A percentile compares a stretch with the other conserved stretches of the same genome.
phyloP scores from a whole-genome alignment of 2,329 filamentous ascomycete species.

The Gaeumannomyces tritici region DNA sequence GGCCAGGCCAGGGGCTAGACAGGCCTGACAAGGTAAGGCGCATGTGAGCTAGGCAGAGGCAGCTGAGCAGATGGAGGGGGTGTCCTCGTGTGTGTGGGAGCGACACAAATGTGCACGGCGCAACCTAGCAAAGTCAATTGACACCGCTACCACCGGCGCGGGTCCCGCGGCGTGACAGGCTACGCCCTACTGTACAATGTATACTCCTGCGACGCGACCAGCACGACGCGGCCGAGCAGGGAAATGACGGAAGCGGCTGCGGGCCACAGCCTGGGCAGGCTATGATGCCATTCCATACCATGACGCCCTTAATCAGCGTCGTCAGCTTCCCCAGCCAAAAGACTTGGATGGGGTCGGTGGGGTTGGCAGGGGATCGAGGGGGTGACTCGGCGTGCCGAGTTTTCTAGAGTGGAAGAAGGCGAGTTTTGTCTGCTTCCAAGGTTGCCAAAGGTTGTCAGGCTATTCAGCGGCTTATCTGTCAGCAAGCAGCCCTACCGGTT shows the following conservation, averaged over 20 bases:
- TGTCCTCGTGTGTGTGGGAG: neutral
- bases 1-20: neutral
- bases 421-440: neutral
- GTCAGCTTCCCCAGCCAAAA: neutral
- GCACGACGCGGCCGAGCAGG: neutral
- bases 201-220: neutral
- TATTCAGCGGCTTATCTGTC: neutral
- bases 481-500: neutral
- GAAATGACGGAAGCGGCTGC: neutral
- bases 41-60: neutral
- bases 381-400: neutral
- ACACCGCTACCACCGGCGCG: neutral
- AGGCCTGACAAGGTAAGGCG: neutral
- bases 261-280: neutral
- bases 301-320: neutral
- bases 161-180: neutral
- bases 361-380: neutral
- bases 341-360: neutral
- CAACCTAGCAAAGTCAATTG: neutral
- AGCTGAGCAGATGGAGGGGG: neutral
- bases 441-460: neutral
- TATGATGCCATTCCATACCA: conserved; percentile 1
- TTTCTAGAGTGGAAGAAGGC: neutral
- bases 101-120: neutral
- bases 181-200: neutral